Base-by-base conservation (phyloP, 495 filamentous ascomycete genomes). In the Penicillium egyptiacum region DNA sequence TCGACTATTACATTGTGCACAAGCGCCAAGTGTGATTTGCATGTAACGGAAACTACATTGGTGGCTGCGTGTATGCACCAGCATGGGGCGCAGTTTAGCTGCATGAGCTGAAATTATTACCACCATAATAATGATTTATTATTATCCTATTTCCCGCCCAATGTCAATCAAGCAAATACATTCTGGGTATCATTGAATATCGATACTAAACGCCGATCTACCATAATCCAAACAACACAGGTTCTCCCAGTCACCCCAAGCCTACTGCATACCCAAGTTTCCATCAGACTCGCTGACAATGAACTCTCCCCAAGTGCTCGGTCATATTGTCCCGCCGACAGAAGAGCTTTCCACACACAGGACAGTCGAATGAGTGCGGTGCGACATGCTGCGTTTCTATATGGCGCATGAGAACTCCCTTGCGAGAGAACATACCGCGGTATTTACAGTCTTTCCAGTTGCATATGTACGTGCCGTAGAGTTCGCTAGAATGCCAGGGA, bases 371-470 rank as follows among this genome's bases (percentile, higher is more conserved):
- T 1, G 58, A 43, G 14, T 52, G 22, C 5, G 58, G 62, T 7
- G 25, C 23, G n/a, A 64, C 40, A 47, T 64, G 62, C 48, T 56
- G 55, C 4, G 55, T 61, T 6, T 56, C 41, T 16, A 61, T 47
- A 17, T 64, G 62, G 11, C 62, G 58, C 31, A 61, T 46, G 5
- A 64, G 37, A 4, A 45, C 46, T 19, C 40, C 53, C 50, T 60
- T 54, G 25, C 40, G 22, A 16, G 49, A 26, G 22, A 63, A 60
- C 4, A 26, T 35, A 20, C 52, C 48, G 1, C 20, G 35, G n/a
- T 53, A 35, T 20, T 37, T 33, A 19, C 58, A 60, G n/a, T 55
- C 39, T 17, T 46, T 49, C 50, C 44, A 59, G 6, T 31, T 4
- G 23, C 57, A 59, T 20, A 28, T 5, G 23, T 40, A 47, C 4